A percentile compares a stretch with the other conserved stretches of the same genome.
phyloP scores from a whole-genome alignment of 257 asterid species.

The Scutellaria barbata region DNA sequence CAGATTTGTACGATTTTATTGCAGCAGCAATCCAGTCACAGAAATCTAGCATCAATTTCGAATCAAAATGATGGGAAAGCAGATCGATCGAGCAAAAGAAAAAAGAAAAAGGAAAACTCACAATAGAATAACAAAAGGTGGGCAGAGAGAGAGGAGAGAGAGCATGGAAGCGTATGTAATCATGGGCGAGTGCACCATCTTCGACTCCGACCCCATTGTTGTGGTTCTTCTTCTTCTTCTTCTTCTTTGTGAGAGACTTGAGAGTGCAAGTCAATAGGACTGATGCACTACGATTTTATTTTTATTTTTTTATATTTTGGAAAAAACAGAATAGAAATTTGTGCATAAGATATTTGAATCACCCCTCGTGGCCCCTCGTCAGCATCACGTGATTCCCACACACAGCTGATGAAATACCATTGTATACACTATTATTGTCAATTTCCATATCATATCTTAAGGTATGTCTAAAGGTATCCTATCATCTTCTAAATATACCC shows the following conservation, averaged over 20 bases:
- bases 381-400: constrained; percentile 29
- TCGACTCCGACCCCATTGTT: constrained; percentile 64
- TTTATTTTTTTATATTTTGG: neutral
- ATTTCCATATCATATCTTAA: too few relatives aligned
- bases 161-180: constrained; percentile 85
- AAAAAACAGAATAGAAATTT: neutral
- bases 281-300: neutral
- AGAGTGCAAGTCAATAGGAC: constrained; percentile 23
- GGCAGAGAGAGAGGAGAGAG: constrained; percentile 77
- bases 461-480: too few relatives aligned
- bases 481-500: too few relatives aligned
- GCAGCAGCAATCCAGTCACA: constrained; percentile 13
- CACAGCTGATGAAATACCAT: neutral
- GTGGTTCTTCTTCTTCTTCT: constrained; percentile 9
- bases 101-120: constrained; percentile 41
- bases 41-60: constrained; percentile 27
- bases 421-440: too few relatives aligned
- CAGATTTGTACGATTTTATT: neutral
- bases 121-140: constrained; percentile 95
- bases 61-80: neutral
- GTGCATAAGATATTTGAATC: constrained; percentile 16
- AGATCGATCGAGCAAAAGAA: neutral
- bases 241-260: neutral
- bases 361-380: constrained; percentile 29
- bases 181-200: constrained; percentile 74